Evolutionary conservation across 2,329 filamentous ascomycete species (phyloP).

Genomic region (Scopulariopsis brevicaulis): DNA sequence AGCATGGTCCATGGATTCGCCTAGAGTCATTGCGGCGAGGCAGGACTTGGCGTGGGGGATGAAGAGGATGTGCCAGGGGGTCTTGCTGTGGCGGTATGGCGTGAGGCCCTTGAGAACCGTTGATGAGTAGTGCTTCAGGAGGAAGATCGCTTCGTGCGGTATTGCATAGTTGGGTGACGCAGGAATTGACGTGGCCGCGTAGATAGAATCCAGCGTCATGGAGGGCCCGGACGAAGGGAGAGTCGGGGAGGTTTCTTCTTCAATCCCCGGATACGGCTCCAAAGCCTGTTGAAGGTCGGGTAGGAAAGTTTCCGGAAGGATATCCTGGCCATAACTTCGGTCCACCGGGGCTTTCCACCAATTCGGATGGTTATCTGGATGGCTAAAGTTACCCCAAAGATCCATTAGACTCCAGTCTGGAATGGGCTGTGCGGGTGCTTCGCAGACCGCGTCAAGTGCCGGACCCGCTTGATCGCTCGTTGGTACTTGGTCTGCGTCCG

Average conservation of each 20-base stretch:
- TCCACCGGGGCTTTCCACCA: not conserved
- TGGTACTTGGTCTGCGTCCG: not conserved
- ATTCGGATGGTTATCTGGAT: not conserved
- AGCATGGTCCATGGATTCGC: conserved; percentile 19
- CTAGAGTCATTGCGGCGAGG: conserved; percentile 22
- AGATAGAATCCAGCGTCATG: not conserved
- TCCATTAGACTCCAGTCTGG: not conserved
- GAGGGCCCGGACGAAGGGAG: not conserved
- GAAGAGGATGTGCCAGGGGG: conserved; percentile 26
- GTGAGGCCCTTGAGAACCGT: conserved; percentile 21
- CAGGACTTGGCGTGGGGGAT: conserved; percentile 21
- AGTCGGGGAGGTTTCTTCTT: not conserved
- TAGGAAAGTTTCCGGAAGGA: not conserved
- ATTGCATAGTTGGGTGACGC: conserved; percentile 3
- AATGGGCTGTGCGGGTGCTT: not conserved
- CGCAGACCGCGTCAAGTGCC: not conserved
- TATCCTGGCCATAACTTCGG: not conserved
- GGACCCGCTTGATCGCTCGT: not conserved
- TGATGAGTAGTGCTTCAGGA: conserved; percentile 23
- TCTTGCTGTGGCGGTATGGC: conserved; percentile 22
- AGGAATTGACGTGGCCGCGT: not conserved
- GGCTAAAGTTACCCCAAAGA: not conserved
- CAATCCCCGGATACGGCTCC: not conserved
- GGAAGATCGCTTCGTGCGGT: conserved; percentile 19
- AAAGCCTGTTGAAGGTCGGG: not conserved